These are phyloP conservation scores for Ocimum tenuiflorum DNA, from an alignment of 257 asterid species.

Conservation along the genomic window DNA sequence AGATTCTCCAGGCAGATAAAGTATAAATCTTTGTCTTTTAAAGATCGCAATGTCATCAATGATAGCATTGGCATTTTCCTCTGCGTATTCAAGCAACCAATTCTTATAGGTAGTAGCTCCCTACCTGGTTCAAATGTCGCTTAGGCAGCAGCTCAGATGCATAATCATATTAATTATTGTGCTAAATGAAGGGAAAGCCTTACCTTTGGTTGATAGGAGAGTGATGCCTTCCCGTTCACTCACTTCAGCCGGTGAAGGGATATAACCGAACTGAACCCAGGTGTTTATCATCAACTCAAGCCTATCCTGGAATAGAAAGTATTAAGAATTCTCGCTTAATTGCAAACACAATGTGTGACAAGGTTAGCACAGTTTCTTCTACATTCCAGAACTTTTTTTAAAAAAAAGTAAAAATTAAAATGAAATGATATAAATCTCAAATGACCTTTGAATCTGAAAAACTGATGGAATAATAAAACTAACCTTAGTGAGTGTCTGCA, in stretches of 20 bases:
- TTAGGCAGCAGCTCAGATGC: conserved; percentile 16
- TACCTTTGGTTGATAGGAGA: conserved; percentile 58
- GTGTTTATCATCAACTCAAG: conserved; percentile 62
- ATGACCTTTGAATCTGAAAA: background rate
- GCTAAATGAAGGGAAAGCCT: conserved; percentile 10
- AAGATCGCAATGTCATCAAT: conserved; percentile 42
- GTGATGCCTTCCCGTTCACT: conserved; percentile 64
- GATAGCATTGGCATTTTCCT: conserved; percentile 50
- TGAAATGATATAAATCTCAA: background rate
- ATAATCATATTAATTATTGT: background rate
- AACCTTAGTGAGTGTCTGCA: conserved; percentile 92
- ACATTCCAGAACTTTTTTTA: background rate
- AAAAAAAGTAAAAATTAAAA: background rate
- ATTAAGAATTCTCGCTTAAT: background rate
- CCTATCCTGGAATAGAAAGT: conserved; percentile 61
- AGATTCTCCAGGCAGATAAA: conserved; percentile 66
- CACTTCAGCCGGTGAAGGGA: conserved; percentile 93
- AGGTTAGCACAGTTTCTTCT: background rate
- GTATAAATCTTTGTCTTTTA: conserved; percentile 46
- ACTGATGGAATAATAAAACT: conserved; percentile 19
- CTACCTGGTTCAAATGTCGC: conserved; percentile 44
- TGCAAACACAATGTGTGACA: background rate
- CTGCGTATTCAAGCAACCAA: conserved; percentile 62
- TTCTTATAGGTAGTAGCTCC: conserved; percentile 59
- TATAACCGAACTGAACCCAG: conserved; percentile 51